Percentiles rank a stretch among this genome's conserved stretches.
phyloP scores from a whole-genome alignment of 2,329 filamentous ascomycete genomes.

The Trichothecium sympodiale region DNA sequence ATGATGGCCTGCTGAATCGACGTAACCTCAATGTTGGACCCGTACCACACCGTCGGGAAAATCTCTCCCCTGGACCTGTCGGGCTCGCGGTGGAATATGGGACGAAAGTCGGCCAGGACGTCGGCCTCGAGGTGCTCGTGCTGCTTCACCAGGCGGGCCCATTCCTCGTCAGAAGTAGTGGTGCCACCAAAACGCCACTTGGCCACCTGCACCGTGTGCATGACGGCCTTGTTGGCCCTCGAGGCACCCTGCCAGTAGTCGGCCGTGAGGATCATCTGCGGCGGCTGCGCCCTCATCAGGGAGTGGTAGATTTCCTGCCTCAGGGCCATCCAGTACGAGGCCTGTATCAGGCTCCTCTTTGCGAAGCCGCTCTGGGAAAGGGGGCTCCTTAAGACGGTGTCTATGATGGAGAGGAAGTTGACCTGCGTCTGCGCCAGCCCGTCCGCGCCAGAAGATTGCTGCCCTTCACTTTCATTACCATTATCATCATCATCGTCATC shows the following conservation, averaged over 20 bases:
- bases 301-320: constrained; percentile 29
- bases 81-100: constrained; percentile 20
- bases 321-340: constrained; percentile 29
- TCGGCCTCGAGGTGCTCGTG: constrained; percentile 22
- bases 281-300: constrained; percentile 24
- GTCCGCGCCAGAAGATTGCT: constrained; percentile 2
- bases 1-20: constrained; percentile 27
- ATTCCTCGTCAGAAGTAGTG: constrained; percentile 20
- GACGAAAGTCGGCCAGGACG: constrained; percentile 19
- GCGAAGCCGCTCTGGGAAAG: constrained; percentile 24
- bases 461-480: neutral
- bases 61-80: constrained; percentile 26
- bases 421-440: constrained; percentile 13
- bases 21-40: constrained; percentile 26
- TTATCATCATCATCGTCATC: neutral
- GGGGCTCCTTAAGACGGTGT: constrained; percentile 24
- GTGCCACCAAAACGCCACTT: constrained; percentile 32
- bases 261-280: constrained; percentile 22
- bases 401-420: constrained; percentile 29
- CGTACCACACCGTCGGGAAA: constrained; percentile 28
- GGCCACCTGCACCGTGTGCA: constrained; percentile 28
- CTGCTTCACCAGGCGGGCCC: constrained; percentile 25
- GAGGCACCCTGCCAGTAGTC: constrained; percentile 23
- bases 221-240: constrained; percentile 26
- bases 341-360: constrained; percentile 23